Base-by-base conservation (phyloP, 2,329 filamentous ascomycete species). In the Talaromyces marneffei region DNA sequence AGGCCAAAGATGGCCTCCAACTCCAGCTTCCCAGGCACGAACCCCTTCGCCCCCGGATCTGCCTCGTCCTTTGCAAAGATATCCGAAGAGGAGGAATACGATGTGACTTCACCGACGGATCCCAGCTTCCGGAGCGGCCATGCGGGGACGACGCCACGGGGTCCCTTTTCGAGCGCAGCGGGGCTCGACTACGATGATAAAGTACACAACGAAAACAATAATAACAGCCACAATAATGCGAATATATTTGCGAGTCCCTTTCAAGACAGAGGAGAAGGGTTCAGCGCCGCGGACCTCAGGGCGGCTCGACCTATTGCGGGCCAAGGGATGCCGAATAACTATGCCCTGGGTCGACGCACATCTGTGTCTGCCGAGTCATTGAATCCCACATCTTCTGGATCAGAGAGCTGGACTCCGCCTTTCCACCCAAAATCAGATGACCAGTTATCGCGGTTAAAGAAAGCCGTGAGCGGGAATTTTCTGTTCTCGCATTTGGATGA, bases 331-430 rank as follows among this genome's bases (percentile, higher is more conserved):
- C 94, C 94, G 60, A 89, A 85, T 68, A 92, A 97, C 75, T 97
- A 97, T 79, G 96, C 96, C 75, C 88, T 96, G 77, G 90, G 86
- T 69, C 89, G 94, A 65, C 90, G 94, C 69, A 97, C 92, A 40
- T 97, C 94, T 3, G 94, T 99, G 58, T 97, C 94, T 42, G 94
- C 94, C 56, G 94, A 99, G 78, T 97, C 93, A 1, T 83, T 97
- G 71, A 96, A 96, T 75, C 94, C 94, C 18, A 90, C 87, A 54
- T 87, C 89, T 33, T 88, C 92, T 63, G 85, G 86, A 61, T 88
- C 91, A 69, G 91, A 94, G 74, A 94, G 91, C 76, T 99, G 93
- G 92, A 84, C 87, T 31, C 91, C 94, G 8, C 94, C 94, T 2
- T 85, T 85, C 69, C 91, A 94, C 74, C 84, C 87, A 65, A 99